Percentiles rank a stretch among this genome's conserved stretches.
Evolutionary conservation across 2,329 filamentous ascomycete genomes (phyloP).

Genomic region (Fusarium sp.): DNA sequence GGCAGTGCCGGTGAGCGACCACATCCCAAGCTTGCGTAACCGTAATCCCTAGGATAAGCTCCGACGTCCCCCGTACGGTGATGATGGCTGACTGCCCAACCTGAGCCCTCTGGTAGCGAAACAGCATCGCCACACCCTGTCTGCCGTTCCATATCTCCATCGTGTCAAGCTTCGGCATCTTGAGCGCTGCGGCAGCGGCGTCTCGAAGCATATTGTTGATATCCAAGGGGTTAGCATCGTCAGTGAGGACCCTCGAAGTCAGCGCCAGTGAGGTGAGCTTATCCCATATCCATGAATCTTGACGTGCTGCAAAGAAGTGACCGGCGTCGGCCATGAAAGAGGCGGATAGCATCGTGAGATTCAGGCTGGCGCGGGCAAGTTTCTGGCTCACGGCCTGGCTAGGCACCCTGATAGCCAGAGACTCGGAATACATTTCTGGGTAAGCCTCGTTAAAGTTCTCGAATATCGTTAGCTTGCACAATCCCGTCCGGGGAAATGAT

Average conservation of each 20-base stretch:
- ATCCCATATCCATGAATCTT: conserved; percentile 47
- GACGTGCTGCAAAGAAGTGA: conserved; percentile 48
- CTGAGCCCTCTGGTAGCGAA: conserved; percentile 40
- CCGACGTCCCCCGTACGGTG: conserved; percentile 43
- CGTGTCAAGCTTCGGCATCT: conserved; percentile 49
- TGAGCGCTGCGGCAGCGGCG: conserved; percentile 43
- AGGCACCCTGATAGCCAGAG: conserved; percentile 40
- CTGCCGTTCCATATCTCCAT: conserved; percentile 53
- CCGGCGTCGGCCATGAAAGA: conserved; percentile 52
- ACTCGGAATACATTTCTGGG: conserved; percentile 28
- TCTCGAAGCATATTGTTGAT: conserved; percentile 48
- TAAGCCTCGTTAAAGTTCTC: conserved; percentile 54
- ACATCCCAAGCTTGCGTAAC: conserved; percentile 44
- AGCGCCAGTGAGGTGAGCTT: conserved; percentile 51
- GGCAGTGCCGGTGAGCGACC: conserved; percentile 38
- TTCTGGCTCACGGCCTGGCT: conserved; percentile 44
- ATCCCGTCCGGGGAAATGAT: conserved; percentile 42
- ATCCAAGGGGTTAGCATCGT: conserved; percentile 27
- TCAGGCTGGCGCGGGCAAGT: conserved; percentile 49
- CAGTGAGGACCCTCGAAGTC: conserved; percentile 48
- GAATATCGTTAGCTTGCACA: conserved; percentile 52
- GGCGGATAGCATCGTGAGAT: conserved; percentile 48
- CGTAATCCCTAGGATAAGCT: conserved; percentile 29
- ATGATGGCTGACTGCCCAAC: conserved; percentile 40
- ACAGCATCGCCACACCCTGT: conserved; percentile 43